phyloP scores from a whole-genome alignment of 2,329 filamentous ascomycete genomes.

The Fusarium buharicum region DNA sequence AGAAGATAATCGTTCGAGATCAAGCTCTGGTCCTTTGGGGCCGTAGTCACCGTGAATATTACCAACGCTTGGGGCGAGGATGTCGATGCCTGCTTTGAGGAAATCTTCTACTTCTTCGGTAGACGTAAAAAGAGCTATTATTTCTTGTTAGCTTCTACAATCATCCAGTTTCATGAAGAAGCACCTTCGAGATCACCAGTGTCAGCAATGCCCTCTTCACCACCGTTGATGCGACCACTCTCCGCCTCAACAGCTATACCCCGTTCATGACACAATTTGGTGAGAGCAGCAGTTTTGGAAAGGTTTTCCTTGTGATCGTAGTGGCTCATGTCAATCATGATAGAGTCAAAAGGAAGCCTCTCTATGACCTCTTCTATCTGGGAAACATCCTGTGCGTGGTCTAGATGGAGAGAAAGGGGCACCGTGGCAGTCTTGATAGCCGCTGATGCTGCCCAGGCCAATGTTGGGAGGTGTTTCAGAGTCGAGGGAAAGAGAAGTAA shows the following conservation, averaged over 20 bases:
- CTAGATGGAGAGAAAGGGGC: constrained; percentile 45
- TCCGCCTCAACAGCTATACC: constrained; percentile 31
- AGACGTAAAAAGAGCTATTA: constrained; percentile 63
- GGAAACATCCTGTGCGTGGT: constrained; percentile 37
- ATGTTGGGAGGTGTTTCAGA: constrained; percentile 12
- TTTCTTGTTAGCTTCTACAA: accelerated
- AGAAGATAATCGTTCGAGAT: constrained; percentile 58
- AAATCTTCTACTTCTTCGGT: constrained; percentile 77
- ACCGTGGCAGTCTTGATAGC: constrained; percentile 54
- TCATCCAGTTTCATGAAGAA: background rate
- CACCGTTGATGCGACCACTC: constrained; percentile 51
- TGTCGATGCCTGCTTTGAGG: constrained; percentile 76
- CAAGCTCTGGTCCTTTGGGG: constrained; percentile 68
- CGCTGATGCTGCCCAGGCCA: constrained; percentile 54
- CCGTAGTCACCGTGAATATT: constrained; percentile 83
- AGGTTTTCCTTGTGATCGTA: constrained; percentile 11
- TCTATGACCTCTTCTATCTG: background rate
- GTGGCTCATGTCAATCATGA: constrained; percentile 25
- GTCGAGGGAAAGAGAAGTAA: constrained; percentile 21
- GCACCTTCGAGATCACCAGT: constrained; percentile 57
- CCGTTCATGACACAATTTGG: constrained; percentile 1
- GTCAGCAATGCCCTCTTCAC: constrained; percentile 77
- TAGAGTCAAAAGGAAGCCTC: constrained; percentile 18
- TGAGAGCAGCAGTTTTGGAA: constrained; percentile 1
- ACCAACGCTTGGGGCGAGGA: constrained; percentile 78